phyloP scores from a whole-genome alignment of 768 basidiomycete genomes.

The Amanita rubescens region DNA sequence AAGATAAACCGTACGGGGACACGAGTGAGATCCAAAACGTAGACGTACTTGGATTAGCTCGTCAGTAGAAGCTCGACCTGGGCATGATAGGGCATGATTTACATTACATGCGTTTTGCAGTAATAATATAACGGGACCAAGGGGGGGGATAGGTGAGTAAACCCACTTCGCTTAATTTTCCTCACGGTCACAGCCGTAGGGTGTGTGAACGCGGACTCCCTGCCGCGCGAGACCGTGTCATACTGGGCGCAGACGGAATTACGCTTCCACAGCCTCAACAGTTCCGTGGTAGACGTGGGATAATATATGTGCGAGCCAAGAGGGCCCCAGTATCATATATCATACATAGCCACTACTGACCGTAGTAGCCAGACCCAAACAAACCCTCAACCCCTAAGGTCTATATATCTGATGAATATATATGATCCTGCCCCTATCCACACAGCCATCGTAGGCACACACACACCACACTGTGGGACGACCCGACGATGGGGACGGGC shows the following conservation, averaged over 20 bases:
- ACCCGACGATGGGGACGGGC: too few relatives aligned
- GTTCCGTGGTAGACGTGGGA: slow-evolving; percentile 1
- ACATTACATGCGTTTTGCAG: not conserved
- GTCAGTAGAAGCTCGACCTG: not conserved
- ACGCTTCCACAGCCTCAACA: not conserved
- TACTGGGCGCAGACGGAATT: not conserved
- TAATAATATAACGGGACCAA: not conserved
- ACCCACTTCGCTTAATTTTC: not conserved
- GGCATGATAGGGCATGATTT: slow-evolving; percentile 3
- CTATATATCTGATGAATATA: too few relatives aligned
- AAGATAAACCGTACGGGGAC: not conserved
- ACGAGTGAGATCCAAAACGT: not conserved
- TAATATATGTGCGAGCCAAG: not conserved
- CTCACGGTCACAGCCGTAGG: not conserved
- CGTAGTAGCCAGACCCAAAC: too few relatives aligned
- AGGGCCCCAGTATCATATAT: not conserved
- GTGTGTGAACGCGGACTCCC: not conserved
- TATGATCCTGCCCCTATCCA: too few relatives aligned
- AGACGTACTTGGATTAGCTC: not conserved
- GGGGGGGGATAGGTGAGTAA: not conserved
- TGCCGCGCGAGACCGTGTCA: slow-evolving; percentile 2
- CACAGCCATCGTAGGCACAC: too few relatives aligned
- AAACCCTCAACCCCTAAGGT: too few relatives aligned
- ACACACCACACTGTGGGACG: too few relatives aligned
- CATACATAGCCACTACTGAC: too few relatives aligned